phyloP scores from a whole-genome alignment of 768 basidiomycete genomes.

The Phlegmacium glaucopus region DNA sequence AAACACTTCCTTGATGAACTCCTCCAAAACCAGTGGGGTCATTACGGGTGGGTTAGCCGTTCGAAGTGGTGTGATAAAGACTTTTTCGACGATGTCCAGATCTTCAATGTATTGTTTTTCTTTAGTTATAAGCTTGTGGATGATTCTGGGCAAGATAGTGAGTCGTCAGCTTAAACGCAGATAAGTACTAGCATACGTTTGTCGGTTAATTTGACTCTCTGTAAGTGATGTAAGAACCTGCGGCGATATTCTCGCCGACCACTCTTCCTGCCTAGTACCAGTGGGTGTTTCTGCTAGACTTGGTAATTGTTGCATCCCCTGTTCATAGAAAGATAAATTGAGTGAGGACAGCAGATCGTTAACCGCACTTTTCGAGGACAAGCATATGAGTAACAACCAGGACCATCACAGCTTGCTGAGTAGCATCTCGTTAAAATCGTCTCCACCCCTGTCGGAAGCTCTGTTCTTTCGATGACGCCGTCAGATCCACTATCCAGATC shows the following conservation, averaged over 20 bases:
- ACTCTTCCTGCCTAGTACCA: constrained; percentile 47
- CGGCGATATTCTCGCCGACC: constrained; percentile 43
- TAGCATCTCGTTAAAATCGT: constrained; percentile 90
- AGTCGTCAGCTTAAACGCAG: not conserved
- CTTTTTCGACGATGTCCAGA: constrained; percentile 76
- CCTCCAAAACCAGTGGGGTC: constrained; percentile 57
- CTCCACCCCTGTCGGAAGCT: constrained; percentile 83
- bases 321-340: not conserved
- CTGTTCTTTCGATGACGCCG: constrained; percentile 53
- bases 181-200: constrained; percentile 45
- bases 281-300: constrained; percentile 26
- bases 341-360: not conserved
- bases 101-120: constrained; percentile 91
- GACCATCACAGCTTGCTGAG: constrained; percentile 76
- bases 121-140: constrained; percentile 85
- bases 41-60: constrained; percentile 41
- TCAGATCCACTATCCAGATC: constrained; percentile 69
- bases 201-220: constrained; percentile 77
- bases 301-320: constrained; percentile 25
- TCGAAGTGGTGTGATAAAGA: constrained; percentile 50
- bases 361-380: constrained; percentile 66
- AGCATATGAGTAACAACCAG: constrained; percentile 76
- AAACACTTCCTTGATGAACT: constrained; percentile 87
- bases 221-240: constrained; percentile 49
- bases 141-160: constrained; percentile 43